Base-by-base conservation (phyloP, 202 grass and related monocot genomes). In the Panicum hallii region DNA sequence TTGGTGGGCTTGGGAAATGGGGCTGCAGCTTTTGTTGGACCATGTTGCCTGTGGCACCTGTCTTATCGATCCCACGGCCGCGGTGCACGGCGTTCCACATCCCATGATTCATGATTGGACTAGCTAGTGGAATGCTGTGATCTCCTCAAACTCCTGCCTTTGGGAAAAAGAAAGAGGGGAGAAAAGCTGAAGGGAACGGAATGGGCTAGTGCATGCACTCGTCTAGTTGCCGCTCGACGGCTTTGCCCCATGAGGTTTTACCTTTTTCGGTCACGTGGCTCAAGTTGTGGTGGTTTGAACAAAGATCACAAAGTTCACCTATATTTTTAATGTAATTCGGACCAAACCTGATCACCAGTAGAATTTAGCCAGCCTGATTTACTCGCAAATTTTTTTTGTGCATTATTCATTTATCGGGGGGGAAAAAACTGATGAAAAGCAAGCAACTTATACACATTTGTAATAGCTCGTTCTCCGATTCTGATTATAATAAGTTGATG, bases 31-130 rank as follows among this genome's bases (percentile, higher is more conserved):
- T 85, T 64, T 86, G 75, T 72, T 70, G 65, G 83, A 30, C 54
- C 65, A 41, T 50, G 67, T 44, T 64, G 65, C 30, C 20, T 10
- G 20, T 7, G 65, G 34, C 75, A 41, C 43, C 64, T 11, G 72
- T 41, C 73, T 72, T 63, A 49, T 49, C 26, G 26, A 1, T 26
- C 63, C 42, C 83, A 63, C 70, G n/a, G 17, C 79, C 10, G 13
- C 41, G 20, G 22, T 72, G 8, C 79, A 70, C 16, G 30, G 15
- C 19, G 49, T 66, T 48, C 70, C 48, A 53, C 52, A 5, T 22
- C 70, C n/a, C 56, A 88, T 88, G 79, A 77, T 70, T 70, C 54
- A 87, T 87, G 79, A 72, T 71, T 72, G 65, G 45, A 11, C 45
- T 55, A 2, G 38, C 63, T 40, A 34, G 38, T 43, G 34, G 73